A percentile compares a stretch with the other conserved stretches of the same genome.
These are phyloP conservation scores for Tylopilus cervinicoccineus DNA, from an alignment of 768 basidiomycete genomes.

Conservation along the genomic window DNA sequence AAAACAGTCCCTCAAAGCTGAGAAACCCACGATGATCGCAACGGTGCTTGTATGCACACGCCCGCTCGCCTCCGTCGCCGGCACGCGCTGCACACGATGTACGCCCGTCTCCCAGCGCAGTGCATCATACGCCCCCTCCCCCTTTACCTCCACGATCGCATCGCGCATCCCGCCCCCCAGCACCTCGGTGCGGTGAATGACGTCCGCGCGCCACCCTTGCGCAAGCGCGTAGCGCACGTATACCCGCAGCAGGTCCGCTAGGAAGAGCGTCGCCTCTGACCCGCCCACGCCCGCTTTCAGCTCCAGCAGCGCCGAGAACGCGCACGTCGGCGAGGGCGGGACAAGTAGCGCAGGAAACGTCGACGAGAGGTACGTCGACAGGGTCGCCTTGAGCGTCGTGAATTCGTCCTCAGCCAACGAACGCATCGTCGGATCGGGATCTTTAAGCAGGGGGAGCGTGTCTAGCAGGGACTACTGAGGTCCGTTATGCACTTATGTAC, in stretches of 20 bases:
- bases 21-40: constrained; percentile 66
- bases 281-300: constrained; percentile 93
- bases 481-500: constrained; percentile 9
- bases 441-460: constrained; percentile 56
- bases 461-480: constrained; percentile 62
- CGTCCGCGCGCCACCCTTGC: constrained; percentile 56
- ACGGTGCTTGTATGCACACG: constrained; percentile 92
- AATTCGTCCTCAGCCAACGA: constrained; percentile 70
- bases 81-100: constrained; percentile 92
- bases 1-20: background rate
- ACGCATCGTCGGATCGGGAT: constrained; percentile 75
- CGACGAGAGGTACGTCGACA: constrained; percentile 25
- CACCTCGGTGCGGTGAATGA: constrained; percentile 56
- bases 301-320: constrained; percentile 79
- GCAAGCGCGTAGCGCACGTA: constrained; percentile 61
- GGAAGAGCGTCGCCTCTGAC: constrained; percentile 80
- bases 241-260: constrained; percentile 75
- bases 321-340: constrained; percentile 61
- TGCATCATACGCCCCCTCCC: constrained; percentile 71
- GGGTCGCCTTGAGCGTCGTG: constrained; percentile 35
- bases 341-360: constrained; percentile 72
- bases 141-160: constrained; percentile 76
- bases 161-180: constrained; percentile 71
- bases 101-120: constrained; percentile 93
- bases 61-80: constrained; percentile 84